Conservation (phyloP, 1,139 yeast species). For the Debaryomyces sp. region DNA sequence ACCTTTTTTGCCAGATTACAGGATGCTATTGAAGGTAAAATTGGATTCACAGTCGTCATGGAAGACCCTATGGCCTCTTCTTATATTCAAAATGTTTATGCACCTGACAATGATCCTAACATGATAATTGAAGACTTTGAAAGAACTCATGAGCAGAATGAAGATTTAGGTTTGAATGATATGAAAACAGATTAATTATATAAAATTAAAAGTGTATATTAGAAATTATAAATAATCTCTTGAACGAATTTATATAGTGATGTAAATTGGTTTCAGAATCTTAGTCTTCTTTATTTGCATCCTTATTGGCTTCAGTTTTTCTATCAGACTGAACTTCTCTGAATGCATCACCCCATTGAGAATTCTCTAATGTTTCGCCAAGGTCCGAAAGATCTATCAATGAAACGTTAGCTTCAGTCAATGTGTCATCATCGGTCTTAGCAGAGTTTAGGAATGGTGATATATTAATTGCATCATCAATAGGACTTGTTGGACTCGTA, state of each 20-base stretch:
- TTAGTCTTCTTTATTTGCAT: conserved; percentile 8
- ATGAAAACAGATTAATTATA: conserved; percentile 50
- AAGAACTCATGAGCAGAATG: conserved; percentile 85
- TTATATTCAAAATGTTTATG: conserved; percentile 94
- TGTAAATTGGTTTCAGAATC: background rate
- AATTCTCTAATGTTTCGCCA: conserved; percentile 28
- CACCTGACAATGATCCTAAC: conserved; percentile 97
- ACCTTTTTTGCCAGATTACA: conserved; percentile 73
- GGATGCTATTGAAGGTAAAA: conserved; percentile 81
- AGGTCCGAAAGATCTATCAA: conserved; percentile 26
- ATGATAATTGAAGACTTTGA: conserved; percentile 90
- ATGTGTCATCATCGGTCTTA: conserved; percentile 6
- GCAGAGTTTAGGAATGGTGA: conserved; percentile 12
- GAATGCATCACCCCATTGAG: conserved; percentile 33
- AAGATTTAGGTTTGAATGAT: conserved; percentile 87
- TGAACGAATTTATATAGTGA: background rate
- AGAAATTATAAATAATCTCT: conserved; percentile 5
- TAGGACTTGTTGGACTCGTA: background rate
- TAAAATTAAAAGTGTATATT: conserved; percentile 2
- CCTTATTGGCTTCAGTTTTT: background rate
- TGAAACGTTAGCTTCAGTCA: conserved; percentile 17
- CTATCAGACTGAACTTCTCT: conserved; percentile 19
- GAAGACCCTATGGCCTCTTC: conserved; percentile 95
- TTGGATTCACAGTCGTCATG: conserved; percentile 83
- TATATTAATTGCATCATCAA: conserved; percentile 3